A percentile compares a stretch with the other conserved stretches of the same genome.
phyloP scores from a whole-genome alignment of 23 red algal species.

The Gracilaria gracilis region DNA sequence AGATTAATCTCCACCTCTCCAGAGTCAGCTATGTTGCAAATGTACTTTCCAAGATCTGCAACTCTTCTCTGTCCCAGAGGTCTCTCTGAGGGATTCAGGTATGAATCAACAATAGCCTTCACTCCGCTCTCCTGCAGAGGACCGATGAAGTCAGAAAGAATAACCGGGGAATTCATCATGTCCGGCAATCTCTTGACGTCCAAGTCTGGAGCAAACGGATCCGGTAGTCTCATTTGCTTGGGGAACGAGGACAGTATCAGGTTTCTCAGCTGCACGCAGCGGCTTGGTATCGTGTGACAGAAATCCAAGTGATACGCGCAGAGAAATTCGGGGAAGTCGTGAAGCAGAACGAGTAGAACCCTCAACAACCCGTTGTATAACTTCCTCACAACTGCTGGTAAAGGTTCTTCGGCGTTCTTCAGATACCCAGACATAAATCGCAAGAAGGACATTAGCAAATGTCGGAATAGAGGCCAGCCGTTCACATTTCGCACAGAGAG shows the following conservation, averaged over 20 bases:
- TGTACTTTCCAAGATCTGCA: conserved; percentile 33
- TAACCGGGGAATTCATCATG: conserved; percentile 69
- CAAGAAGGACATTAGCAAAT: conserved; percentile 76
- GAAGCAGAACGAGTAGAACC: conserved; percentile 86
- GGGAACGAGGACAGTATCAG: conserved; percentile 92
- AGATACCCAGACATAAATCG: conserved; percentile 84
- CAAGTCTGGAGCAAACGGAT: conserved; percentile 92
- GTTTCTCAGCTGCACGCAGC: conserved; percentile 94
- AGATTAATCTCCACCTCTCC: conserved; percentile 48
- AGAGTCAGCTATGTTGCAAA: neutral
- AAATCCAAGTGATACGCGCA: conserved; percentile 86
- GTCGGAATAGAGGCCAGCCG: conserved; percentile 82
- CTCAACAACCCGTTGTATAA: conserved; percentile 91
- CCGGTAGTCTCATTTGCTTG: conserved; percentile 89
- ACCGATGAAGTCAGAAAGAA: conserved; percentile 75
- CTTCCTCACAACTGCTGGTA: conserved; percentile 65
- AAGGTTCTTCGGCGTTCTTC: conserved; percentile 28
- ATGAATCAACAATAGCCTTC: conserved; percentile 71
- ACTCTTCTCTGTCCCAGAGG: neutral
- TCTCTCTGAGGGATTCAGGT: conserved; percentile 35
- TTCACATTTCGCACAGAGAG: conserved; percentile 53
- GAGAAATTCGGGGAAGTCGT: conserved; percentile 98
- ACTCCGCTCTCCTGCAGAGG: conserved; percentile 58
- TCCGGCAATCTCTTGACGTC: conserved; percentile 86
- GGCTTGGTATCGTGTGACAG: conserved; percentile 77